Evolutionary conservation across 768 basidiomycete genomes (phyloP), one percentile per base, ranked within the genome.

Genomic region (Tulasnella sp.): DNA sequence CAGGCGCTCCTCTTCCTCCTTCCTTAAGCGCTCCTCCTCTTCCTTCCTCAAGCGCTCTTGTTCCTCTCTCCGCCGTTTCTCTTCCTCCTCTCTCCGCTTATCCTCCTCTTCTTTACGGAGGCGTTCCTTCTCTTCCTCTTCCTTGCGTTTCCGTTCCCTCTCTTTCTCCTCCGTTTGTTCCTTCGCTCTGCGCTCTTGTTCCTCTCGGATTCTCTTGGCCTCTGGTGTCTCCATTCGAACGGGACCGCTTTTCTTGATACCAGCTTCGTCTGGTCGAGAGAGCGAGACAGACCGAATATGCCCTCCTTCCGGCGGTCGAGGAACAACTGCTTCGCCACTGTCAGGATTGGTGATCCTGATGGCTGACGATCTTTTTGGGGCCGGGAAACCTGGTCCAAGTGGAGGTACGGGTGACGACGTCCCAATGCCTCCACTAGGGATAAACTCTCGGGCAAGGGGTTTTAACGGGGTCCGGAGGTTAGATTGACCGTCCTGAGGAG

Each of bases 181-280:
- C 17, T 49, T 53, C 0, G 2, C 43, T 6, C 48, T 57, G 43
- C 32, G 53, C 61, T 51, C 61, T 27, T 59, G 31, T 23, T 54
- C 74, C 61, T 75, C 60, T 9, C 75, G 69, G 67, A 73, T 74
- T 63, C 70, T 69, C 64, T 78, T 78, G 25, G 77, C 75, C 51
- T 79, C 76, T 64, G 74, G 74, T 14, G 71, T 80, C 72, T 88
- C 84, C 60, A 88, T 77, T 59, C 84, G 76, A 29, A 88, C 71
- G 7, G 69, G 66, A 21, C 65, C 52, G 6, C 19, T 17, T 67
- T 60, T 43, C 62, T 65, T 15, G 61, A 17, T 15, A 62, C 63
- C 58, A 58, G 63, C 50, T 36, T 72, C 67, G 32, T 72, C 66
- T 59, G 61, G 36, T 53, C 57, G 21, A 23, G 29, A 25, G 66